Percentiles rank a stretch among this genome's conserved stretches.
Evolutionary conservation across 1,139 yeast species (phyloP).

Genomic region (Saccharomycopsis crataegensis): DNA sequence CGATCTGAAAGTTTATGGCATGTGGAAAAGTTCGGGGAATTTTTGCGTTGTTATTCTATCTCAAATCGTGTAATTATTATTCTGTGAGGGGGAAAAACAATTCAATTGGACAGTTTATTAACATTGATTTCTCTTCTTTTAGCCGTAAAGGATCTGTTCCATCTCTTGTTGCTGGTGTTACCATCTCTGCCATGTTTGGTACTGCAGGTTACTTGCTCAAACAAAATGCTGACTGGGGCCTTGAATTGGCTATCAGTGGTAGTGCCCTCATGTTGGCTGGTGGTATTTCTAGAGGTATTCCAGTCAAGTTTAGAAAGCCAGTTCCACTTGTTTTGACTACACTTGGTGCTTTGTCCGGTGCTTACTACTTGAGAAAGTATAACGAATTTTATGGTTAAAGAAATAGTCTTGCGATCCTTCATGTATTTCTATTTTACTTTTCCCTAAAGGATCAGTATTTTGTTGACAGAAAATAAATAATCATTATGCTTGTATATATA

Average conservation of each 20-base stretch:
- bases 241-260: conserved; percentile 72
- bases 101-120: too few relatives aligned
- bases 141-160: conserved; percentile 69
- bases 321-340: conserved; percentile 62
- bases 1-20: too few relatives aligned
- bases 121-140: too few relatives aligned
- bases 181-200: conserved; percentile 64
- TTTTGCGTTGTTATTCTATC: neutral
- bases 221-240: conserved; percentile 70
- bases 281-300: conserved; percentile 61
- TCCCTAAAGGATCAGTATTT: too few relatives aligned
- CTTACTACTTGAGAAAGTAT: conserved; percentile 67
- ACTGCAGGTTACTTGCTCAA: conserved; percentile 70
- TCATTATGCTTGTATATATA: too few relatives aligned
- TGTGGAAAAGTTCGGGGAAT: too few relatives aligned
- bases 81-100: too few relatives aligned
- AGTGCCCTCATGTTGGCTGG: conserved; percentile 60
- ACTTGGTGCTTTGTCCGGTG: conserved; percentile 59
- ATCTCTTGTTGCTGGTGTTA: conserved; percentile 71
- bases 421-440: too few relatives aligned
- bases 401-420: too few relatives aligned
- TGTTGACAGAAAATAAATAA: too few relatives aligned
- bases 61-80: neutral
- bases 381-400: conserved; percentile 43
- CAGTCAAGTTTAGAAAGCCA: conserved; percentile 56